These are phyloP conservation scores for Baorangia bicolor DNA, from an alignment of 768 basidiomycete genomes.

Conservation along the genomic window DNA sequence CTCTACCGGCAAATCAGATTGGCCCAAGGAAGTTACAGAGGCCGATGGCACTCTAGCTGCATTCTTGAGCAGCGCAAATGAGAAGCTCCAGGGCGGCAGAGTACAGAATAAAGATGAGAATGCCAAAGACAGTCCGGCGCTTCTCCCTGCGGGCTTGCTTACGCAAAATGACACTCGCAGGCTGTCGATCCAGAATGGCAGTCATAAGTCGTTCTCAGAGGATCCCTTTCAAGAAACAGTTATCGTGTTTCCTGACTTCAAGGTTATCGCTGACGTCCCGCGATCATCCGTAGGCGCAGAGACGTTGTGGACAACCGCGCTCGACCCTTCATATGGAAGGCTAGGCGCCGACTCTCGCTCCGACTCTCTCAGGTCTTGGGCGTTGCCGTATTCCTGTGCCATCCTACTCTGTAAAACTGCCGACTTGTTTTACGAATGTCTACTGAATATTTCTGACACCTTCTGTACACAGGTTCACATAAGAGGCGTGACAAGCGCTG, in stretches of 20 bases:
- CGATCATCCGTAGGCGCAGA: constrained; percentile 64
- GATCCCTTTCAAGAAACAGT: constrained; percentile 69
- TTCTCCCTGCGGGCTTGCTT: constrained; percentile 52
- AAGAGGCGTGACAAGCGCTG: constrained; percentile 92
- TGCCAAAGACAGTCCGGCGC: constrained; percentile 4
- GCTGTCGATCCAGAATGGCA: constrained; percentile 81
- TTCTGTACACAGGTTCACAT: constrained; percentile 70
- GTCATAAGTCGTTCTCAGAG: constrained; percentile 66
- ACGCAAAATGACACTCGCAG: constrained; percentile 50
- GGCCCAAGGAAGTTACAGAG: constrained; percentile 78
- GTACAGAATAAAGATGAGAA: neutral
- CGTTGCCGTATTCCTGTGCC: constrained; percentile 86
- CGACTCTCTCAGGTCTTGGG: constrained; percentile 62
- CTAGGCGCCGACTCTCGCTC: constrained; percentile 44
- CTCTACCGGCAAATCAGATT: constrained; percentile 88
- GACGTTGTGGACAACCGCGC: constrained; percentile 60
- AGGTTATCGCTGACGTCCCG: constrained; percentile 71
- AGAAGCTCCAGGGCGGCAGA: constrained; percentile 9
- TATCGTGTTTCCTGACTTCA: constrained; percentile 91
- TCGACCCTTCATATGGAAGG: constrained; percentile 58
- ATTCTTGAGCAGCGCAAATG: constrained; percentile 37
- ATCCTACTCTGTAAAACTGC: constrained; percentile 78
- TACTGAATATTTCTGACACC: neutral
- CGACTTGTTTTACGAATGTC: neutral
- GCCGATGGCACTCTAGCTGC: constrained; percentile 70